Base-by-base conservation (phyloP, 1,284 basidiomycete genomes). In the Microbotryum lychnidis-dioicae region DNA sequence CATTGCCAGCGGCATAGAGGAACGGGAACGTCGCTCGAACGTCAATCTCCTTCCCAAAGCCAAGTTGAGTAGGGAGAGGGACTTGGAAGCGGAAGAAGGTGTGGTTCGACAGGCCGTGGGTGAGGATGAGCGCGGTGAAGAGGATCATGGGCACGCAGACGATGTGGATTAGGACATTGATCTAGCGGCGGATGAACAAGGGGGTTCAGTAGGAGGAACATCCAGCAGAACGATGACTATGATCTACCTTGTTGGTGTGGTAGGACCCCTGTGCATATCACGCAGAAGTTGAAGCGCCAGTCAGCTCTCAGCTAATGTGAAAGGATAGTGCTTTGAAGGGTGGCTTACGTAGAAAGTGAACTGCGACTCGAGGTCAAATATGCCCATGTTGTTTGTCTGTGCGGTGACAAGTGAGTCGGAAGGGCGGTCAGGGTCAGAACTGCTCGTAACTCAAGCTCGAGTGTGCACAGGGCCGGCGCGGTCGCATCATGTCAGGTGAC, bases 131-230 rank as follows among this genome's bases (percentile, higher is more conserved):
- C 3, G 58, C 45, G 21, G 69, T 66, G 53, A 62, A 65, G 58
- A 71, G 59, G 58, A 72, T 72, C 12, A 53, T 59, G 12, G 71
- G 71, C 33, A 72, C 69, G 53, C 71, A 72, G 47, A 69, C 6
- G 47, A 66, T 14, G 60, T 69, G 68, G 49, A 70, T 67, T n/a
- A 58, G 54, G 50, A 70, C 63, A 48, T 71, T 70, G 44, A 56
- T 50, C 65, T 67, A 48, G 23, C 9, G 33, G 33, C 12, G 29
- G 2, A 44, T 2, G 29, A 2, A 44, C 2, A 10, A 44, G 37
- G 50, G 18, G 25, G 3, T 14, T 12, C 10, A 20, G 6, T 46
- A 27, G 16, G 2, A n/a, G 21, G 21, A 10, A n/a, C 14, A n/a
- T 14, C 20, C 20, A 57, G n/a, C 1, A 6, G 21, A 27, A 23